Base-by-base conservation (phyloP, 2,329 filamentous ascomycete species). In the Exophiala oligosperma region DNA sequence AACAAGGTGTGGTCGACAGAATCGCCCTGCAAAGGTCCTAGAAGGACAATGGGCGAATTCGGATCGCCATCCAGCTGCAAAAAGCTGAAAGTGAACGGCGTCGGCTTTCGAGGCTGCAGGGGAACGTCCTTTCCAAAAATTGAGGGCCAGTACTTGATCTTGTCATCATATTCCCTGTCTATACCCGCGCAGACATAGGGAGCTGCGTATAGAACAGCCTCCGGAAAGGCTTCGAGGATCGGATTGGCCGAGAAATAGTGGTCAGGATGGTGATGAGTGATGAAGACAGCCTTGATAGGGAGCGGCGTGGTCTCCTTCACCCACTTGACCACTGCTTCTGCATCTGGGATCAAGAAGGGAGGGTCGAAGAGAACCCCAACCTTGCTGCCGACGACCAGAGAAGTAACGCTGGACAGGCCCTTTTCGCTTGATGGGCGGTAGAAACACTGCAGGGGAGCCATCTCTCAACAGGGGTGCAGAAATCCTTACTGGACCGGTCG, bases 211-310 rank as follows among this genome's bases (percentile, higher is more conserved):
- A 68, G 62, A 38, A 54, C 61, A 23, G 67, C 66, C 5, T 29
- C 32, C 0, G 68, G 65, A 40, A 64, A 71, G 3, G 68, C 66
- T 9, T 68, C 68, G 1, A 72, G 66, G 49, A 72, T 69, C 0
- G 68, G 66, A 38, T 72, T 70, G 24, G 67, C 66, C 4, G 67
- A 64, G 61, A 70, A 70, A 57, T 69, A 72, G 61, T 73, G 69
- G 57, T 72, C 70, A 4, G 70, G 70, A 52, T 72, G 71, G 52
- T 73, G 71, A 57, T 72, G 70, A 5, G 71, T 72, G 21, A 71
- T 63, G 54, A 72, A 73, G 37, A 73, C 61, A 3, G 68, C 71
- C 46, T 65, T 66, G 5, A 72, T 52, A 1, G 68, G 65, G 2
- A 64, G 49, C 3, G 49, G 28, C 3, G 65, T 68, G 4, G 56